phyloP scores from a whole-genome alignment of 345 rosid genomes.

The Dipteronia dyeriana region DNA sequence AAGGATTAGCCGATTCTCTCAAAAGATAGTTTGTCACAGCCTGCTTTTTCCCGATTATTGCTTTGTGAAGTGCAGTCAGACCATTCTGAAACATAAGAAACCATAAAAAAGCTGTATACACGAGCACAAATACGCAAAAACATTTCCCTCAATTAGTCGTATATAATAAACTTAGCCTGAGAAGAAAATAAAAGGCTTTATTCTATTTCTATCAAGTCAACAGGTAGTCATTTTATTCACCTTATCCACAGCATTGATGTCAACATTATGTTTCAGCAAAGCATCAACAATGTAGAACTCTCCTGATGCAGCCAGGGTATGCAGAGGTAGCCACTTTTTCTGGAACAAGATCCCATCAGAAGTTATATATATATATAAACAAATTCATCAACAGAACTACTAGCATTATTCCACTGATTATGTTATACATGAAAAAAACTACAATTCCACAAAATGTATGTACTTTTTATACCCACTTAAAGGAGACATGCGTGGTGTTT shows the following conservation, averaged over 20 bases:
- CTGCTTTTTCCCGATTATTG: constrained; percentile 80
- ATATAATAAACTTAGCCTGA: neutral
- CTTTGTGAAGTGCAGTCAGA: constrained; percentile 82
- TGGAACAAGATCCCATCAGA: constrained; percentile 23
- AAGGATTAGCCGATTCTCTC: constrained; percentile 91
- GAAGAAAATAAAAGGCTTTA: neutral
- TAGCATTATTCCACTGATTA: neutral
- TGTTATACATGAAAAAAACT: neutral
- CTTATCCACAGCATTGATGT: constrained; percentile 76
- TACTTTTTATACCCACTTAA: neutral
- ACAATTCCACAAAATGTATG: neutral
- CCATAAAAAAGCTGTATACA: constrained; percentile 17
- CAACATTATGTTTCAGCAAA: constrained; percentile 76
- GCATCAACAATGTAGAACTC: constrained; percentile 76
- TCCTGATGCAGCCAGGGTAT: constrained; percentile 88
- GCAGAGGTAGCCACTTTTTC: constrained; percentile 85
- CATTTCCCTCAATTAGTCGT: neutral
- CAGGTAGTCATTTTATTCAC: constrained; percentile 34
- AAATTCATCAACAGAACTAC: neutral
- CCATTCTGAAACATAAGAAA: constrained; percentile 55
- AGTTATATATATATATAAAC: neutral
- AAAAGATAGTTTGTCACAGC: constrained; percentile 77
- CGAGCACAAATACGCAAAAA: neutral
- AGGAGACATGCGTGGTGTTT: neutral
- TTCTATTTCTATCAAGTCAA: neutral